A percentile compares a stretch with the other conserved stretches of the same genome.
Conservation (phyloP, 805 yeast genomes). For the Wickerhamomyces strasburgensis region DNA sequence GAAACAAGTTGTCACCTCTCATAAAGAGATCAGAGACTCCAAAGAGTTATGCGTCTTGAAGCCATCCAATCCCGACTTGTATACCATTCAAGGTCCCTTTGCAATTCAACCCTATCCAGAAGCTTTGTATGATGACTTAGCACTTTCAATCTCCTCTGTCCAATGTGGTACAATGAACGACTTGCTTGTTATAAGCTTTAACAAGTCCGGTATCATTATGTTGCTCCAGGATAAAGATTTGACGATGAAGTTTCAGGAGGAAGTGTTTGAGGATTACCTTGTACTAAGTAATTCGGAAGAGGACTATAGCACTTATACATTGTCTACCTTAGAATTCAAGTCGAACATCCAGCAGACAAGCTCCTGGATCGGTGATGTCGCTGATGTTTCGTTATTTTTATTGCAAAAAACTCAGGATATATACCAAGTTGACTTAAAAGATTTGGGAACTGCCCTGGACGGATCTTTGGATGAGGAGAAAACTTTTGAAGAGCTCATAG, state of each 20-base stretch:
- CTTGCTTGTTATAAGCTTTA: constrained; percentile 23
- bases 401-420: constrained; percentile 10
- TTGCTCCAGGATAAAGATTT: constrained; percentile 29
- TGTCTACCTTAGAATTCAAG: constrained; percentile 10
- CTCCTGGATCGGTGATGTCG: not conserved
- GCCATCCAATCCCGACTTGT: constrained; percentile 12
- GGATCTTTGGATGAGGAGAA: not conserved
- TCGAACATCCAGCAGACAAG: constrained; percentile 2
- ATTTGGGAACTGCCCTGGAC: constrained; percentile 1
- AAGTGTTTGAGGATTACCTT: constrained; percentile 23
- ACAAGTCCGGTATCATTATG: constrained; percentile 26
- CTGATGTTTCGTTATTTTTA: constrained; percentile 2
- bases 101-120: constrained; percentile 51
- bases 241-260: constrained; percentile 30
- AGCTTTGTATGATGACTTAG: constrained; percentile 42
- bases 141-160: constrained; percentile 29
- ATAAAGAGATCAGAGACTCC: constrained; percentile 20
- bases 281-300: constrained; percentile 2
- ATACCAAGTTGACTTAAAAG: constrained; percentile 5
- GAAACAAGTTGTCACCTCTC: constrained; percentile 21
- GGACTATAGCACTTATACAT: not conserved
- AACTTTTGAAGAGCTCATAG: not conserved
- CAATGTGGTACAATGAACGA: constrained; percentile 24
- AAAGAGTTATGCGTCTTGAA: constrained; percentile 19
- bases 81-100: constrained; percentile 48